phyloP scores from a whole-genome alignment of 495 filamentous ascomycete species.

The Cairneyella variabilis region DNA sequence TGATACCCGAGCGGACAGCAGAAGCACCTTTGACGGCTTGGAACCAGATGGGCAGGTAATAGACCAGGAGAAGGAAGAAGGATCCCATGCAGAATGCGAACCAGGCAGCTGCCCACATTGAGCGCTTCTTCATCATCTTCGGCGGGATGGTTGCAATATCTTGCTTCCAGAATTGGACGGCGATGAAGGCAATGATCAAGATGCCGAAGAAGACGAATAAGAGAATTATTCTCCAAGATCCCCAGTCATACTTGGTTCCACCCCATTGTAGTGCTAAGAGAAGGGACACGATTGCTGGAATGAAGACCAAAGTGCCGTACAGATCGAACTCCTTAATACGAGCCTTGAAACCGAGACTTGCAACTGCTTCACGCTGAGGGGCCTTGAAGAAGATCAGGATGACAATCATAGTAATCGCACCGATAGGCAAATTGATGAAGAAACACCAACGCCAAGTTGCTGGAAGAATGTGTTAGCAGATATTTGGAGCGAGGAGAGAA shows the following conservation, averaged over 20 bases:
- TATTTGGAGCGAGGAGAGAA: too few species aligned
- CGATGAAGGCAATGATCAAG: conserved; percentile 57
- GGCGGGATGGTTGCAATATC: conserved; percentile 69
- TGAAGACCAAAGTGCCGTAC: conserved; percentile 39
- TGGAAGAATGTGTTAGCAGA: too few species aligned
- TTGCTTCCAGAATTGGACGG: conserved; percentile 58
- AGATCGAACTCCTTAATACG: conserved; percentile 39
- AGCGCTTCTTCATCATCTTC: conserved; percentile 61
- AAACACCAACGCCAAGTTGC: conserved; percentile 28
- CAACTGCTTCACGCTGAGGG: conserved; percentile 36
- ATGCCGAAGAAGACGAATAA: conserved; percentile 70
- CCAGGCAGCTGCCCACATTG: conserved; percentile 48
- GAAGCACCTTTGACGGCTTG: conserved; percentile 65
- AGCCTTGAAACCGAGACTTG: conserved; percentile 17
- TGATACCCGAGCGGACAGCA: conserved; percentile 22
- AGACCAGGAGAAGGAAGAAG: conserved; percentile 57
- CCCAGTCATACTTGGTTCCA: conserved; percentile 68
- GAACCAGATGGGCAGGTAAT: conserved; percentile 77
- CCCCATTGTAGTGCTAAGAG: conserved; percentile 90
- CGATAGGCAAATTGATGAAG: conserved; percentile 53
- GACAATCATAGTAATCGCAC: conserved; percentile 40
- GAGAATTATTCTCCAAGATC: conserved; percentile 60
- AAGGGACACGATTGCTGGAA: conserved; percentile 62
- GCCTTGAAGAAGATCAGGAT: conserved; percentile 46
- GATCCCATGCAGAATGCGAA: conserved; percentile 52